A percentile compares a stretch with the other conserved stretches of the same genome.
These are phyloP conservation scores for Extremus antarcticus DNA, from an alignment of 495 filamentous ascomycete genomes.

Conservation along the genomic window DNA sequence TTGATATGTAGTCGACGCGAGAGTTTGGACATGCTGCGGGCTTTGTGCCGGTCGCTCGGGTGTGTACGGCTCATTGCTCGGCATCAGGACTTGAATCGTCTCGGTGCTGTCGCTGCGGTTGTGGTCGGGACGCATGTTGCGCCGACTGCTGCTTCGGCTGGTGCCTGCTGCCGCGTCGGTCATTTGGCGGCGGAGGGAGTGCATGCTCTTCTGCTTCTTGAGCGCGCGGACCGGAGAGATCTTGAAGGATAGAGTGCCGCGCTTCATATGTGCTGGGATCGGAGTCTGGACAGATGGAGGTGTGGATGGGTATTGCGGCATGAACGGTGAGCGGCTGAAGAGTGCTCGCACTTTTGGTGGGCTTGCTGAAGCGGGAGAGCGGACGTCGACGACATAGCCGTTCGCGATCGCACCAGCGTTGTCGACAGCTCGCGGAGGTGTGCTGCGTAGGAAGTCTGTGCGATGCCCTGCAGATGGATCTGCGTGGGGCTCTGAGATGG, in stretches of 20 bases:
- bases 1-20: constrained; percentile 5
- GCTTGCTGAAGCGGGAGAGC: constrained; percentile 2
- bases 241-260: constrained; percentile 13
- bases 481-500: constrained; percentile 45
- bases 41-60: constrained; percentile 6
- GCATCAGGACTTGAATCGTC: constrained; percentile 33
- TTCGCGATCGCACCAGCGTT: background rate
- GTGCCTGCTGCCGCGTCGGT: background rate
- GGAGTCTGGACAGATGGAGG: constrained; percentile 4
- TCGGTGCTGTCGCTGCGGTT: constrained; percentile 20
- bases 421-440: constrained; percentile 5
- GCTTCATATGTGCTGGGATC: constrained; percentile 13
- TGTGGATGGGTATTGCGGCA: constrained; percentile 5
- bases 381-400: constrained; percentile 10
- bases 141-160: constrained; percentile 7
- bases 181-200: constrained; percentile 18
- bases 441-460: constrained; percentile 46
- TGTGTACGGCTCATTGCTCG: constrained; percentile 14
- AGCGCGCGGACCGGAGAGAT: constrained; percentile 13
- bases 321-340: constrained; percentile 13
- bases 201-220: constrained; percentile 18
- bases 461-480: constrained; percentile 38
- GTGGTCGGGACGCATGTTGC: constrained; percentile 1
- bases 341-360: constrained; percentile 9
- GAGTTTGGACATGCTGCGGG: constrained; percentile 1